Conservation (phyloP, 345 rosid species). For the Bruguiera parviflora region DNA sequence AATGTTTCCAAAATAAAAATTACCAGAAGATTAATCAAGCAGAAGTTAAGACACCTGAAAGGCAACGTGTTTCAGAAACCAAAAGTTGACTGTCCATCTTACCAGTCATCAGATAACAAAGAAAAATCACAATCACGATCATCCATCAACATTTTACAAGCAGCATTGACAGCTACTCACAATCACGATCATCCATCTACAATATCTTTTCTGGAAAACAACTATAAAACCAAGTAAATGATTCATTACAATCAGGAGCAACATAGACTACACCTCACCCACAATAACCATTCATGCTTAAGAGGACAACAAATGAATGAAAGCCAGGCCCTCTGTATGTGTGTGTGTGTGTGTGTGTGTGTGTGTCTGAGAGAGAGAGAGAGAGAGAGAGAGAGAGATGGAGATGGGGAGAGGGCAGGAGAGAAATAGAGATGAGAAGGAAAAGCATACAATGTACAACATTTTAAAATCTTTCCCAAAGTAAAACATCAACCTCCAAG, state of each 20-base stretch:
- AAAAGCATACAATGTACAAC: conserved; percentile 3
- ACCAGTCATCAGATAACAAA: conserved; percentile 37
- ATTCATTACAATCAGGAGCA: conserved; percentile 33
- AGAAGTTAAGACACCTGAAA: conserved; percentile 28
- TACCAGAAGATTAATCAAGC: conserved; percentile 26
- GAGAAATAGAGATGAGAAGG: background rate
- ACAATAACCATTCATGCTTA: conserved; percentile 1
- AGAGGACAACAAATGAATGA: background rate
- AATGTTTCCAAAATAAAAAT: conserved; percentile 27
- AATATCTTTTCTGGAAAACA: conserved; percentile 48
- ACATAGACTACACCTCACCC: conserved; percentile 6
- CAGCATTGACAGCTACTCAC: conserved; percentile 68
- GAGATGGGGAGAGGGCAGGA: background rate
- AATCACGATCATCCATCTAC: conserved; percentile 40
- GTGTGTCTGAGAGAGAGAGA: no score
- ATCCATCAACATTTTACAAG: conserved; percentile 47
- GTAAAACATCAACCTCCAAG: conserved; percentile 15
- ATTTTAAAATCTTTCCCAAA: conserved; percentile 10
- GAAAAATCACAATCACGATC: conserved; percentile 46
- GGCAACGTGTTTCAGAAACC: conserved; percentile 27
- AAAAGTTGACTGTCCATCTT: conserved; percentile 31
- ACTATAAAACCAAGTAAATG: conserved; percentile 61
- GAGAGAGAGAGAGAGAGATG: no score
- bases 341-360: no score
- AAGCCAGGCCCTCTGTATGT: background rate